phyloP scores from a whole-genome alignment of 129 eudicot genomes.

The Lonicera japonica region DNA sequence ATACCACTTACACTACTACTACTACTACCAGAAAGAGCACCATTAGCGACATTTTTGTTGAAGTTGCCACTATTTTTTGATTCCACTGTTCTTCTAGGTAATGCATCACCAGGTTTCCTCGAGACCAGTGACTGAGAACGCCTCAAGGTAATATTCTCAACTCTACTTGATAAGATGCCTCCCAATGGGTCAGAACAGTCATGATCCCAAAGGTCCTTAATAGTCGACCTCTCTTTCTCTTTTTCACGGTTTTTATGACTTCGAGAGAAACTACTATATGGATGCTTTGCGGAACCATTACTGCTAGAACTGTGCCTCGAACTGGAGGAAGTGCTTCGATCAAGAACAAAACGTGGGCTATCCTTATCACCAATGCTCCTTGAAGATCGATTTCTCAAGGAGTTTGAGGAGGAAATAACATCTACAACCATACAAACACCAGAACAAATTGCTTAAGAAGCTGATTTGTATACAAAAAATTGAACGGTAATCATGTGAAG shows the following conservation, averaged over 20 bases:
- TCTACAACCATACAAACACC: constrained; percentile 16
- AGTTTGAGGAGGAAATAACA: constrained; percentile 19
- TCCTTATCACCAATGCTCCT: constrained; percentile 37
- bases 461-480: neutral
- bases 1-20: too few species aligned
- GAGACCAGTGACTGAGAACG: constrained; percentile 57
- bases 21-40: too few species aligned
- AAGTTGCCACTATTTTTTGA: constrained; percentile 12
- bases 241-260: constrained; percentile 41
- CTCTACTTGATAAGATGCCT: constrained; percentile 25
- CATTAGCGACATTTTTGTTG: constrained; percentile 18
- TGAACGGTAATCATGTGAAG: neutral
- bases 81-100: constrained; percentile 26
- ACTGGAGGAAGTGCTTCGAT: constrained; percentile 35
- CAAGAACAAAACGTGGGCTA: constrained; percentile 30
- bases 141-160: constrained; percentile 40
- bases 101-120: constrained; percentile 34
- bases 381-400: constrained; percentile 28
- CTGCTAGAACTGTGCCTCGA: constrained; percentile 42
- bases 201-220: constrained; percentile 43
- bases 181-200: constrained; percentile 49
- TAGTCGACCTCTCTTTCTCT: constrained; percentile 39
- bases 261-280: constrained; percentile 59
- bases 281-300: constrained; percentile 52
- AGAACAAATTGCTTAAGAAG: neutral